Base-by-base conservation (phyloP, 2,329 filamentous ascomycete species). In the Penicillium vulpinum region DNA sequence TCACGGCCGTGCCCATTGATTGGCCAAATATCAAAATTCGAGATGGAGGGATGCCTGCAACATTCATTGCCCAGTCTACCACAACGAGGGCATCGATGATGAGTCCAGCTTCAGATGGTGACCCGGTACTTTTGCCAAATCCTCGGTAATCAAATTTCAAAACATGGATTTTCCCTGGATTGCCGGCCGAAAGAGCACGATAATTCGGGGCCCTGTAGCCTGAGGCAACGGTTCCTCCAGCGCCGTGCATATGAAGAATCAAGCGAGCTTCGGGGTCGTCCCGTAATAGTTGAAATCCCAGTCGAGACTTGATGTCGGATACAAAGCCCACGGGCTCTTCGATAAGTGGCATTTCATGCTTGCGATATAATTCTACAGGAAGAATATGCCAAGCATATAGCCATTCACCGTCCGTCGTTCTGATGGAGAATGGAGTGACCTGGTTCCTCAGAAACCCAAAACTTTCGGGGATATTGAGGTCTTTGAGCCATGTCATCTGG, bases 1-100 rank as follows among this genome's bases (percentile, higher is more conserved):
- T 75, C 9, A 83, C 80, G 0, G 79, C 84, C 1, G 84, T 85
- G 4, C 85, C 85, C 31, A 88, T 73, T 0, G 82, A 85, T 62
- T 88, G 85, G 0, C 76, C 80, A 57, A 84, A 87, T 22, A 87
- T 67, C n/a, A 85, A 75, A 38, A 85, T 87, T 0, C 81, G 78
- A 2, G 78, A 77, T 0, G 82, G 75, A 1, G 83, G 80, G 4
- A 88, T 81, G 0, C 74, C 70, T 3, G 80, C 83, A 0, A 75
- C 77, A 29, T 81, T 71, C 53, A 81, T 74, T 0, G 82, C 84
- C 78, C 83, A 88, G 11, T 83, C 73, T 2, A 77, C 77, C 2
- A 86, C 68, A 0, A 81, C 73, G 0, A 81, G 62, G 1, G 82
- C 84, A 64, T 88, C 85, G 1, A 67, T 68, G 13, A 84, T 71